Evolutionary conservation across 805 yeast genomes (phyloP), one percentile per base, ranked within the genome.

Genomic region (Saccharomycopsis babjevae): DNA sequence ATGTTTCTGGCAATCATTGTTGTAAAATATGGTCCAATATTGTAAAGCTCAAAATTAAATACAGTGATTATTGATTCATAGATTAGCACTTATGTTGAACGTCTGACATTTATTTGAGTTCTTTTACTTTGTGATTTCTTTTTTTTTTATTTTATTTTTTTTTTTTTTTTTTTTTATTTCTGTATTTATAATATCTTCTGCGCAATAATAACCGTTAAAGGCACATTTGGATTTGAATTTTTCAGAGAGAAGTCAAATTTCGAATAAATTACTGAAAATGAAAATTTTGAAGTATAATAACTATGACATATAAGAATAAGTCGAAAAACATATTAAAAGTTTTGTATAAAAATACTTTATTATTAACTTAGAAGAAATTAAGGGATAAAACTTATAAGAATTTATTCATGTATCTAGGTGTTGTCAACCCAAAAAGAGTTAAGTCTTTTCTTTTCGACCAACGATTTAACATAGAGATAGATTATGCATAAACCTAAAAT

Each of bases 371-470:
- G 38, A 34, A 2, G 11, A n/a, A n/a, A n/a, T 13, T 10, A 34
- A 34, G 38, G n/a, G n/a, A n/a, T n/a, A n/a, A n/a, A n/a, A n/a
- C n/a, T 6, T 22, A 22, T 5, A 46, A 22, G n/a, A 22, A 25
- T 46, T 8, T 18, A 8, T 6, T n/a, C n/a, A 22, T 22, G 5
- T 46, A 22, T 7, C 25, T 46, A 46, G 32, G 28, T 20, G 25
- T 57, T 50, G 25, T 60, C 62, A 32, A 56, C 40, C 91, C 92
- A 87, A 39, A 71, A 68, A 38, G 74, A 72, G 63, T 80, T 80
- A 59, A 88, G 70, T 65, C 77, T 82, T 65, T 80, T 86, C 10
- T 75, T 72, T 39, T 72, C 71, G 1, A 83, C 88, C 72, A 82
- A 74, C 22, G 92, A 91, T 56, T 78, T 79, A 36, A 83, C 71